phyloP scores from a whole-genome alignment of 176 grass and related monocot genomes.

The Guadua angustifolia region DNA sequence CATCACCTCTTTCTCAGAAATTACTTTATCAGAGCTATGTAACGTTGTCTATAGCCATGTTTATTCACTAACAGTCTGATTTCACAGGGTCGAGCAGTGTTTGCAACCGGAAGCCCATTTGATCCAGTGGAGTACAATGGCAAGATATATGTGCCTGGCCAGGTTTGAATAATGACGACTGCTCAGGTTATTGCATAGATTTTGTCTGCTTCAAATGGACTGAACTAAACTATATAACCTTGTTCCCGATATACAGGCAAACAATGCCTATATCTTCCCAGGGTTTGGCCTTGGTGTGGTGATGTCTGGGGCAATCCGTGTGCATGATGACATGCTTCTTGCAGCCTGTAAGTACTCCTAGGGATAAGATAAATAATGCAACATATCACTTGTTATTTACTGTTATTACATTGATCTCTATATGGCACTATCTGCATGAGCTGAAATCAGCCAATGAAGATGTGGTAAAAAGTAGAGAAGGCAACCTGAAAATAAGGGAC shows the following conservation, averaged over 20 bases:
- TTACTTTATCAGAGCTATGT: slow-evolving; percentile 15
- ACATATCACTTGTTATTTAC: neutral
- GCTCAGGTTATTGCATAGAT: slow-evolving; percentile 21
- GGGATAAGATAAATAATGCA: neutral
- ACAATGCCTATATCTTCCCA: slow-evolving; percentile 87
- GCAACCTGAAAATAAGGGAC: neutral
- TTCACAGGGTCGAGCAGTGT: slow-evolving; percentile 86
- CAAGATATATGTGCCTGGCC: slow-evolving; percentile 78
- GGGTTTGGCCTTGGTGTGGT: slow-evolving; percentile 93
- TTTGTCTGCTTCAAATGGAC: slow-evolving; percentile 2
- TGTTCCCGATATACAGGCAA: slow-evolving; percentile 53
- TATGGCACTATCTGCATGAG: slow-evolving; percentile 7
- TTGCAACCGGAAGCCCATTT: slow-evolving; percentile 93
- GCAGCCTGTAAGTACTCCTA: slow-evolving; percentile 68
- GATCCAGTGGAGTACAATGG: slow-evolving; percentile 88
- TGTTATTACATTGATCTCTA: neutral
- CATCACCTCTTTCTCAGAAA: neutral
- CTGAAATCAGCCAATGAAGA: slow-evolving; percentile 4
- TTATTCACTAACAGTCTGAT: slow-evolving; percentile 29
- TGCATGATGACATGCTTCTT: slow-evolving; percentile 93
- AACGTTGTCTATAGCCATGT: neutral
- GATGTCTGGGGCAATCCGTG: slow-evolving; percentile 80
- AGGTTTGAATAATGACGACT: slow-evolving; percentile 54
- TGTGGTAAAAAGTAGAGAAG: slow-evolving; percentile 13
- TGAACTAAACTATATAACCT: neutral